Percentiles rank a stretch among this genome's conserved stretches.
These are phyloP conservation scores for Naganishia albida DNA, from an alignment of 1,284 basidiomycete species.

Conservation along the genomic window DNA sequence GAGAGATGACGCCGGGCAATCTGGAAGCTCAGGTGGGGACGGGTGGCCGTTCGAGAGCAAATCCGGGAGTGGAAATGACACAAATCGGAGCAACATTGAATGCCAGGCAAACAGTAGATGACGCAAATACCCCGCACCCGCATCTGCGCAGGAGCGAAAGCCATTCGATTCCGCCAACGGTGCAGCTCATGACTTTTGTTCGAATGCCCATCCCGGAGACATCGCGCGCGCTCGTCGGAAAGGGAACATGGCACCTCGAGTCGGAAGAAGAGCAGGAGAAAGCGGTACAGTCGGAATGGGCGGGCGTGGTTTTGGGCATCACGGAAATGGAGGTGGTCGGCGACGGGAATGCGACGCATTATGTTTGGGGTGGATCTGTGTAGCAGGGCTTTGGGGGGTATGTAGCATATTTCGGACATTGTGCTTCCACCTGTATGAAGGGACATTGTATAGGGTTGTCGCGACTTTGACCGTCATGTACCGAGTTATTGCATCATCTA, in stretches of 20 bases:
- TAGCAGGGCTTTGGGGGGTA: too few species aligned
- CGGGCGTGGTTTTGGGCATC: conserved; percentile 20
- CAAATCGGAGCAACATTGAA: conserved; percentile 3
- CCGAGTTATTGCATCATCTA: neutral
- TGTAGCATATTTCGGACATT: neutral
- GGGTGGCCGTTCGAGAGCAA: neutral
- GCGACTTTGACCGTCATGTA: neutral
- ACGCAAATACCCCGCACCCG: neutral
- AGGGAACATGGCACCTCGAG: conserved; percentile 7
- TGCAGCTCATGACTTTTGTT: conserved; percentile 14
- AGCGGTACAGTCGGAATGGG: conserved; percentile 23
- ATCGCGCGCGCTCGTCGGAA: conserved; percentile 10
- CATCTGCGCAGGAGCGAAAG: neutral
- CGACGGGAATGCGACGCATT: neutral
- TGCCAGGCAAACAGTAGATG: neutral
- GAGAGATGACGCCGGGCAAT: neutral
- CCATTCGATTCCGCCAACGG: conserved; percentile 1
- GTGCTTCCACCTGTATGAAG: neutral
- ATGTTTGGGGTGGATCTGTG: conserved; percentile 1
- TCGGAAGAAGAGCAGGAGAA: conserved; percentile 25
- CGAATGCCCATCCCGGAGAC: conserved; percentile 21
- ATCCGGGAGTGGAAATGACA: conserved; percentile 9
- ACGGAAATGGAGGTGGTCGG: conserved; percentile 19
- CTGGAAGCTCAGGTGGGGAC: conserved; percentile 10
- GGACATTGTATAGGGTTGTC: neutral